Base-by-base conservation (phyloP, 2,329 filamentous ascomycete species). In the Colletotrichum tropicale region DNA sequence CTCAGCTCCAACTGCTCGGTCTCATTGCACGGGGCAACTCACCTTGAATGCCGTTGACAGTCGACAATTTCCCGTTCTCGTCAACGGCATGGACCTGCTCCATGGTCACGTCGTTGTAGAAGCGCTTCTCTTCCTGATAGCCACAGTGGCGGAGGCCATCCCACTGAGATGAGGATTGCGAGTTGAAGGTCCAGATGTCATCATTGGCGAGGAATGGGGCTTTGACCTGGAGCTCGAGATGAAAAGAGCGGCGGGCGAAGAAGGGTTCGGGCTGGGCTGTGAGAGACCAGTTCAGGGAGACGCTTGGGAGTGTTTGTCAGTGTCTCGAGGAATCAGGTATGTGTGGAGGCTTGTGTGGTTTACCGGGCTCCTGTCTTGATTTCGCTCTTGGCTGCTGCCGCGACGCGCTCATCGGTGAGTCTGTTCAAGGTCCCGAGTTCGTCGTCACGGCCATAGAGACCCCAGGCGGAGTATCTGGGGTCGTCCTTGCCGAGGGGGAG, bases 401-500 rank as follows among this genome's bases (percentile, higher is more conserved):
- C 86, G 24, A 92, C 89, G 21, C 89, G 83, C 70, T 88, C 84
- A 67, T 91, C 86, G 0, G 90, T 92, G 16, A 93, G 86, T 32
- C 91, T 87, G 80, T 93, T 93, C 24, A 93, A 81, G 28, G 89
- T 90, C 12, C 91, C 92, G 3, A 93, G 85, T 81, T 92, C 85
- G 80, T 93, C 91, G 69, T 88, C 80, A 65, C 86, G 83, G 65
- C 91, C 91, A 80, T 91, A 92, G 6, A 91, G 84, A 8, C 85
- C 85, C 87, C 87, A 89, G 18, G 87, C 86, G 48, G 81, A 83
- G 74, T 77, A 80, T 36, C 83, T 84, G n/a, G 89, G 89, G 66
- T 89, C 87, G 18, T 80, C 83, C 76, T 86, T 83, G 67, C 87
- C 83, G 28, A 90, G 78, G 1, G 89, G 89, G 0, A 90, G 85